Evolutionary conservation across 176 grass and related monocot genomes (phyloP).

Genomic region (Musa acuminata): DNA sequence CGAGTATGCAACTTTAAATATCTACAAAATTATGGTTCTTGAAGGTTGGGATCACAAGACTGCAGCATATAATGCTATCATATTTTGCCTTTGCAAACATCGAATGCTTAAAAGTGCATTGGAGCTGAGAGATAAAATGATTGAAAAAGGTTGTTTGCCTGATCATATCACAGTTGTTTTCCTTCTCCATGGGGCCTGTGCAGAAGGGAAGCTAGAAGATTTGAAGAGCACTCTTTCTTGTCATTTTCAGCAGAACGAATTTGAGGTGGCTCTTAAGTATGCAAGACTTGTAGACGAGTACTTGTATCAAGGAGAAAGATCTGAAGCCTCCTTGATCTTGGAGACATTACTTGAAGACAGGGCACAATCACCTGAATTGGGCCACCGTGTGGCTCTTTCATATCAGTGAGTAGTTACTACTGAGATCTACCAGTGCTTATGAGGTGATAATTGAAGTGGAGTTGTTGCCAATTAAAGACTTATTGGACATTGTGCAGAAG

Average conservation of each 20-base stretch:
- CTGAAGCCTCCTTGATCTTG: conserved; percentile 24
- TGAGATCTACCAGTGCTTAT: too few species aligned
- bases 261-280: conserved; percentile 36
- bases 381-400: not conserved
- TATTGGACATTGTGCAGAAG: too few species aligned
- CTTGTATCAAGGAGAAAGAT: conserved; percentile 21
- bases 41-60: conserved; percentile 41
- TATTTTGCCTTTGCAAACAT: conserved; percentile 71
- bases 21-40: conserved; percentile 44
- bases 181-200: conserved; percentile 82
- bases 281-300: conserved; percentile 38
- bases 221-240: conserved; percentile 38
- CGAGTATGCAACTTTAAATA: conserved; percentile 36
- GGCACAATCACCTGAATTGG: not conserved
- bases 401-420: not conserved
- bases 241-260: conserved; percentile 46
- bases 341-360: conserved; percentile 22
- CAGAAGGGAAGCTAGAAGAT: conserved; percentile 39
- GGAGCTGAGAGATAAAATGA: conserved; percentile 53
- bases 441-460: too few species aligned
- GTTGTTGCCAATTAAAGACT: too few species aligned
- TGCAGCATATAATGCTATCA: conserved; percentile 58
- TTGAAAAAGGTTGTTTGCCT: conserved; percentile 33
- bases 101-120: conserved; percentile 66
- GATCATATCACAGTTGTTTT: conserved; percentile 59